Base-by-base conservation (phyloP, 768 basidiomycete genomes). In the Lentinula guzmanii region DNA sequence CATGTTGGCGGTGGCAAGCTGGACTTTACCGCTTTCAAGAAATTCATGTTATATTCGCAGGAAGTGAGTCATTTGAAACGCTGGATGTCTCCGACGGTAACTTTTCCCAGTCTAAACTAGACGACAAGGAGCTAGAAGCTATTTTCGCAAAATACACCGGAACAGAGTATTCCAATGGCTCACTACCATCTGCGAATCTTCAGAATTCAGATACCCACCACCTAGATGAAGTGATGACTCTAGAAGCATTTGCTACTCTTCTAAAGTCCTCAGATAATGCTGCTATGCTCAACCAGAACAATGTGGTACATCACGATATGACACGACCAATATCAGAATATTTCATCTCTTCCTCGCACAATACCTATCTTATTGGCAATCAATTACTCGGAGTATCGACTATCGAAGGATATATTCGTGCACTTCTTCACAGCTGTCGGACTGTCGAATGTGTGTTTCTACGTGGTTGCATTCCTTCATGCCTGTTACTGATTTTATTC, bases 371-470 rank as follows among this genome's bases (percentile, higher is more conserved):
- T 8, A 85, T 92, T 16, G 93, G 93, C 0, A 82, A 91, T 67
- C 93, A 95, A 68, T 79, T 93, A 4, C 81, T 95, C 43, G 96
- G 96, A 3, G 86, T 88, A 39, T 93, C 90, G 62, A 95, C 95
- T 0, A 85, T 93, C 31, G 95, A 97, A 69, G 86, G 96, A 0
- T 98, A 99, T 70, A 94, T 98, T 60, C 81, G 96, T 0, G 95
- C 95, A 0, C 76, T 98, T 45, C 78, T 98, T 45, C 91, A 91
- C 58, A 86, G 92, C 39, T 97, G 95, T 70, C 83, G 95, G n/a
- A 94, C 90, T 60, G 95, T 98, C 31, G 95, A 98, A 74, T 72
- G 95, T 95, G 66, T 66, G 90, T 80, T 43, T 7, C 4, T 52
- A 53, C 31, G 52, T 43, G 41, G 28, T 39, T 39, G 43, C 4